phyloP scores from a whole-genome alignment of 345 rosid genomes.

The Bretschneidera sinensis region DNA sequence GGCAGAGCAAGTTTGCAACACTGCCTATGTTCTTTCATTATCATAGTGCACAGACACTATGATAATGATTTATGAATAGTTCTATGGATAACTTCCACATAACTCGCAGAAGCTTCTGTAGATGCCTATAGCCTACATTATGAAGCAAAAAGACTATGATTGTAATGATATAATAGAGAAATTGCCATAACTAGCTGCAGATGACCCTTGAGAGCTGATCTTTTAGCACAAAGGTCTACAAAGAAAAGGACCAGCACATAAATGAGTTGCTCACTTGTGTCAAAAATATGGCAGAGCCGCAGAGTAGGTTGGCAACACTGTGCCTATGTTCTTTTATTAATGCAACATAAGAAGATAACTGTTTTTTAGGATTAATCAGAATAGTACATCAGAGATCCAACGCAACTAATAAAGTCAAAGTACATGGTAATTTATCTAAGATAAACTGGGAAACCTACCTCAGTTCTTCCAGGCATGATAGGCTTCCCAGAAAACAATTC shows the following conservation, averaged over 20 bases:
- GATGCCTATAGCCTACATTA: background rate
- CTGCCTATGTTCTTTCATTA: background rate
- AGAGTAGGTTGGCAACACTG: background rate
- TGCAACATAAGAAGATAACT: background rate
- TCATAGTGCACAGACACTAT: background rate
- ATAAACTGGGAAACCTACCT: slow-evolving; percentile 21
- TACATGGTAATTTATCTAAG: too few relatives aligned
- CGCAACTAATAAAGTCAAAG: too few relatives aligned
- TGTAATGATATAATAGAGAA: too few relatives aligned
- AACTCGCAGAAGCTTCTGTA: background rate
- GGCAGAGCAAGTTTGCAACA: background rate
- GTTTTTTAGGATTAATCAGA: background rate
- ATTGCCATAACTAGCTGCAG: too few relatives aligned
- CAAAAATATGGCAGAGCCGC: background rate
- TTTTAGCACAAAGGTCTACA: too few relatives aligned
- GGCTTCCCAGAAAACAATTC: slow-evolving; percentile 66
- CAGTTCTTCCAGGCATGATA: slow-evolving; percentile 72
- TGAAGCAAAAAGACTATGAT: background rate
- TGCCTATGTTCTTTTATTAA: background rate
- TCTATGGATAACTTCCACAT: background rate
- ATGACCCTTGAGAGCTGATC: background rate
- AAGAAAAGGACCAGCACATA: background rate
- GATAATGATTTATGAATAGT: background rate
- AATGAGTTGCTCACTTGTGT: background rate
- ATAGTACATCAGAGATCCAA: background rate